phyloP scores from a whole-genome alignment of 2,329 filamentous ascomycete species.

The Ascosphaera apis region DNA sequence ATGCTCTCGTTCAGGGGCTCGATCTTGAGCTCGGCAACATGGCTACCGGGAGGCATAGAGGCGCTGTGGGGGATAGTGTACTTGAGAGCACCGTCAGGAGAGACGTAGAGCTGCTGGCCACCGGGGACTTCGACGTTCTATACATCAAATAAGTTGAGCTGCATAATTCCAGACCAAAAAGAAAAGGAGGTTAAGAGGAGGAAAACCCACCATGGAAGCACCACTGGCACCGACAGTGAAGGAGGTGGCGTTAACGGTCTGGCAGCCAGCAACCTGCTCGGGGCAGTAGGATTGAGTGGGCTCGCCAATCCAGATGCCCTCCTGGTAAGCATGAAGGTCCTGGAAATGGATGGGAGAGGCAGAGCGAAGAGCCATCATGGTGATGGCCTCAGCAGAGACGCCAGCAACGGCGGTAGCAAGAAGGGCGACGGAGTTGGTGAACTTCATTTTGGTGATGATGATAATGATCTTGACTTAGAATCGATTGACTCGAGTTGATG shows the following conservation, averaged over 20 bases:
- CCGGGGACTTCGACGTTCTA: conserved; percentile 34
- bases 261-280: conserved; percentile 10
- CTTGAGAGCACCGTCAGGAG: conserved; percentile 28
- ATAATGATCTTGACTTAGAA: too few species aligned
- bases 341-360: conserved; percentile 21
- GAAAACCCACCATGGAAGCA: not conserved
- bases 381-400: conserved; percentile 3
- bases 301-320: conserved; percentile 28
- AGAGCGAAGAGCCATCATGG: conserved; percentile 9
- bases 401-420: conserved; percentile 3
- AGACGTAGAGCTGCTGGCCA: conserved; percentile 38
- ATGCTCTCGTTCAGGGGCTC: conserved; percentile 9
- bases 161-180: conserved; percentile 6
- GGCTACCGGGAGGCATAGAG: conserved; percentile 27
- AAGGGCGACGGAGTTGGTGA: too few species aligned
- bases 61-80: conserved; percentile 34
- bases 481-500: too few species aligned
- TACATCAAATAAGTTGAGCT: conserved; percentile 2
- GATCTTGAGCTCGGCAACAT: conserved; percentile 26
- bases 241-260: conserved; percentile 15
- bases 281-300: conserved; percentile 28
- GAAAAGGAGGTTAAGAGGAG: conserved; percentile 5
- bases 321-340: conserved; percentile 24
- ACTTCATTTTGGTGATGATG: too few species aligned
- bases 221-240: not conserved